Evolutionary conservation across 495 filamentous ascomycete genomes (phyloP).

Genomic region (Xylaria sp.): DNA sequence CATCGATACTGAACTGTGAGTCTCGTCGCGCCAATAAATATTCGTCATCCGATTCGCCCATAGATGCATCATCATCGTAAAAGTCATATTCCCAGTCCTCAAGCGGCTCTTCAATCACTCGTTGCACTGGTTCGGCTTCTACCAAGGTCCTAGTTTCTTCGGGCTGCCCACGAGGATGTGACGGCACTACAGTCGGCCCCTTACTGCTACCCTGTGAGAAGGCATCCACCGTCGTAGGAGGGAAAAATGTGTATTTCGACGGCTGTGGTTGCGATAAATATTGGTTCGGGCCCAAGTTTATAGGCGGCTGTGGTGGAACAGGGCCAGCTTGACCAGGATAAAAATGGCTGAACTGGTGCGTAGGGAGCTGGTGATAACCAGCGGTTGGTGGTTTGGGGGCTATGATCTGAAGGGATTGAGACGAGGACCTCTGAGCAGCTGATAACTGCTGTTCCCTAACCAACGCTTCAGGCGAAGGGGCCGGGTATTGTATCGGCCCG

Average conservation of each 20-base stretch:
- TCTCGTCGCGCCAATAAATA: slow-evolving; percentile 34
- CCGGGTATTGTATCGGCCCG: slow-evolving; percentile 44
- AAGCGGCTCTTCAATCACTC: not conserved
- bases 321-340: slow-evolving; percentile 37
- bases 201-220: slow-evolving; percentile 35
- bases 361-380: slow-evolving; percentile 39
- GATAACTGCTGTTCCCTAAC: slow-evolving; percentile 43
- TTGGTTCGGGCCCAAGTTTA: slow-evolving; percentile 36
- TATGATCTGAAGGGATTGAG: slow-evolving; percentile 46
- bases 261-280: slow-evolving; percentile 36
- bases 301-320: slow-evolving; percentile 30
- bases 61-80: slow-evolving; percentile 72
- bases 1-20: slow-evolving; percentile 42
- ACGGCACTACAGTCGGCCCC: slow-evolving; percentile 15
- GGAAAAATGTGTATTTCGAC: slow-evolving; percentile 44
- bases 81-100: slow-evolving; percentile 50
- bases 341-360: slow-evolving; percentile 38
- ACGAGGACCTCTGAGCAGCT: slow-evolving; percentile 45
- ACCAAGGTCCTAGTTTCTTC: slow-evolving; percentile 32
- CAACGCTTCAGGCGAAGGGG: slow-evolving; percentile 36
- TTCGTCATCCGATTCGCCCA: slow-evolving; percentile 64
- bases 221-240: slow-evolving; percentile 41
- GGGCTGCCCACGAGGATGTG: slow-evolving; percentile 23
- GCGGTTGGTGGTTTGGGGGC: slow-evolving; percentile 49
- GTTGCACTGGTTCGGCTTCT: slow-evolving; percentile 28